Conservation (phyloP, 2,329 filamentous ascomycete genomes). For the Fusarium hainanense region DNA sequence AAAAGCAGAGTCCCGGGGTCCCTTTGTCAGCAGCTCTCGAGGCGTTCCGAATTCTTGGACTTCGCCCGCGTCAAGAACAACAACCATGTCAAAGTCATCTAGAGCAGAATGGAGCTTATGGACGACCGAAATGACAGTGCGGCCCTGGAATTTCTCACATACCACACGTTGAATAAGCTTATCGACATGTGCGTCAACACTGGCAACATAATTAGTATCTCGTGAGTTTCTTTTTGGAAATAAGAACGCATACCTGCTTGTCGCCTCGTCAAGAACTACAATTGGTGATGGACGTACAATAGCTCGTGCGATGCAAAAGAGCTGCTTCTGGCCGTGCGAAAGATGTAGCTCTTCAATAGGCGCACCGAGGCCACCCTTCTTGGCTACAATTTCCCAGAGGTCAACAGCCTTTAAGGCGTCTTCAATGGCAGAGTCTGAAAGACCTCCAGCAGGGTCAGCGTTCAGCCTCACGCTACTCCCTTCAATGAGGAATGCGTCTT, state of each 20-base stretch:
- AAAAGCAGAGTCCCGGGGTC: constrained; percentile 14
- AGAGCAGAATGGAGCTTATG: constrained; percentile 43
- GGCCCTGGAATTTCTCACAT: constrained; percentile 34
- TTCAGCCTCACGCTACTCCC: constrained; percentile 58
- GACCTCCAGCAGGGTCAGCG: constrained; percentile 55
- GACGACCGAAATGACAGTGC: constrained; percentile 44
- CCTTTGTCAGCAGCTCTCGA: constrained; percentile 23
- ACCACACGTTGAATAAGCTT: constrained; percentile 32
- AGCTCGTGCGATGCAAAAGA: constrained; percentile 60
- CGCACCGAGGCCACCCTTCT: constrained; percentile 52
- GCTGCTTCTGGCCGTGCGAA: constrained; percentile 61
- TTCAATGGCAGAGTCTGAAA: constrained; percentile 55
- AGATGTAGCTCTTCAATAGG: constrained; percentile 49
- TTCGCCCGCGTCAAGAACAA: constrained; percentile 35
- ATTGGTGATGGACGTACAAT: constrained; percentile 54
- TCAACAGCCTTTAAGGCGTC: constrained; percentile 58
- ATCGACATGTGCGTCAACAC: constrained; percentile 34
- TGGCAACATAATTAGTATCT: constrained; percentile 1
- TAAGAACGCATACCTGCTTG: constrained; percentile 48
- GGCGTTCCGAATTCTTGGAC: constrained; percentile 40
- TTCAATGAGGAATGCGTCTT: constrained; percentile 62
- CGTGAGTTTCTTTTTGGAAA: too few relatives aligned
- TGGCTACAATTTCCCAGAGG: constrained; percentile 55
- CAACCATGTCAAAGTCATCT: constrained; percentile 37
- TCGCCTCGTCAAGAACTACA: constrained; percentile 57